Evolutionary conservation across 768 basidiomycete genomes (phyloP).

Genomic region (Leccinum disarticulatum): DNA sequence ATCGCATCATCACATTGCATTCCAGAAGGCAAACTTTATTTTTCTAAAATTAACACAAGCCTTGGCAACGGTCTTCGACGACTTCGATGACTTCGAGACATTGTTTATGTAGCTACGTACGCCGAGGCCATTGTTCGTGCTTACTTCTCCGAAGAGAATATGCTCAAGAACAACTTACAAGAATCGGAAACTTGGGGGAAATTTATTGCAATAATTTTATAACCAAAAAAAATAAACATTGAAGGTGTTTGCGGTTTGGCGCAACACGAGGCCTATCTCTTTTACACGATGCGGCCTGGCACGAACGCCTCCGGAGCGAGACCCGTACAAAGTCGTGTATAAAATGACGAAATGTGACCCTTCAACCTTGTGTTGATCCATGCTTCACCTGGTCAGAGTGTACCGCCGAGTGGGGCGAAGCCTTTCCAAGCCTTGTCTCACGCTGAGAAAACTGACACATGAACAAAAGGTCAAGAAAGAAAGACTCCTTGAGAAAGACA

Average conservation of each 20-base stretch:
- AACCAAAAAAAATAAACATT: too few species aligned
- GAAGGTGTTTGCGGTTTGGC: neutral
- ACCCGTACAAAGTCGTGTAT: neutral
- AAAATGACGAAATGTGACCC: neutral
- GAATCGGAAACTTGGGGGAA: neutral
- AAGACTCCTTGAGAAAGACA: too few species aligned
- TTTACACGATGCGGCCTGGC: neutral
- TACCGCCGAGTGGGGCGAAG: neutral
- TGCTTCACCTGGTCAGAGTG: too few species aligned
- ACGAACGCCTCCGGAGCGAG: neutral
- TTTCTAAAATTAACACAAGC: neutral
- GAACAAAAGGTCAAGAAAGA: too few species aligned
- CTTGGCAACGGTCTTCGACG: neutral
- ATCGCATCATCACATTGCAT: neutral
- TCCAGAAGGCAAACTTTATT: neutral
- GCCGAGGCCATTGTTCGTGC: neutral
- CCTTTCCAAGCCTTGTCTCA: neutral
- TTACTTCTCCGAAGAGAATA: neutral
- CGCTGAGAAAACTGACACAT: too few species aligned
- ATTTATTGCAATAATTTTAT: too few species aligned
- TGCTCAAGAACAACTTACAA: neutral
- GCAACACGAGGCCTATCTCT: neutral
- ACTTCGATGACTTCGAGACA: neutral
- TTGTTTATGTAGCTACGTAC: neutral
- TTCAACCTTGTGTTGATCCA: neutral